These are phyloP conservation scores for Termitomyces sp. DNA, from an alignment of 768 basidiomycete species.

Conservation along the genomic window DNA sequence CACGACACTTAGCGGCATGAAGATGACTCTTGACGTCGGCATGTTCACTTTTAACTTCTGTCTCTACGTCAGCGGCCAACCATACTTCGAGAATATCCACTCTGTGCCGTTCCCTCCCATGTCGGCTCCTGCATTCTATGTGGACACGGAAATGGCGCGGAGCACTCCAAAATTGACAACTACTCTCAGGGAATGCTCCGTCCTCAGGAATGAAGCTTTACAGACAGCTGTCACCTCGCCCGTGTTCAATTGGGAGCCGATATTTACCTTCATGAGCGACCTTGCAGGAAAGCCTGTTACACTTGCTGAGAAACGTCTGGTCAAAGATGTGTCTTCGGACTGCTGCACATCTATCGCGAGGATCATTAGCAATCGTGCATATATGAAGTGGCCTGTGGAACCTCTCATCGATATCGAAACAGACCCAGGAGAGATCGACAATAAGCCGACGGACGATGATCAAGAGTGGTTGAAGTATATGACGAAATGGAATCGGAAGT, in stretches of 20 bases:
- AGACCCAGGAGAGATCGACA: constrained; percentile 26
- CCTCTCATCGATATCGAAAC: constrained; percentile 22
- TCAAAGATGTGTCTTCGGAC: constrained; percentile 13
- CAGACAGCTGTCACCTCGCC: constrained; percentile 17
- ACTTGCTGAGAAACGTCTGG: constrained; percentile 21
- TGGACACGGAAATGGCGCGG: constrained; percentile 16
- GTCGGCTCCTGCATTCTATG: constrained; percentile 26
- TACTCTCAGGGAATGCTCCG: constrained; percentile 24
- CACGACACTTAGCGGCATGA: constrained; percentile 39
- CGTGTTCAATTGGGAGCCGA: constrained; percentile 9
- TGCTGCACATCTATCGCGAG: constrained; percentile 11
- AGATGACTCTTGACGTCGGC: constrained; percentile 37
- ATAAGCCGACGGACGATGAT: constrained; percentile 12
- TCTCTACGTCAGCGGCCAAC: constrained; percentile 10
- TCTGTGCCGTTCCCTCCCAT: constrained; percentile 2
- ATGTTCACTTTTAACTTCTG: constrained; percentile 44
- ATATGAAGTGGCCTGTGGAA: constrained; percentile 23
- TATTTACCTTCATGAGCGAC: constrained; percentile 29
- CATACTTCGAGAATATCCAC: constrained; percentile 5
- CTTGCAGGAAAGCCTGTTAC: constrained; percentile 25
- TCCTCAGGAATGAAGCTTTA: constrained; percentile 28
- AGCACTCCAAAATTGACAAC: constrained; percentile 12
- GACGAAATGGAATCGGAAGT: constrained; percentile 26
- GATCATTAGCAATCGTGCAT: constrained; percentile 16
- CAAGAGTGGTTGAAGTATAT: constrained; percentile 26